phyloP scores from a whole-genome alignment of 2,329 filamentous ascomycete genomes.

The Torrubiella hemipterigena region DNA sequence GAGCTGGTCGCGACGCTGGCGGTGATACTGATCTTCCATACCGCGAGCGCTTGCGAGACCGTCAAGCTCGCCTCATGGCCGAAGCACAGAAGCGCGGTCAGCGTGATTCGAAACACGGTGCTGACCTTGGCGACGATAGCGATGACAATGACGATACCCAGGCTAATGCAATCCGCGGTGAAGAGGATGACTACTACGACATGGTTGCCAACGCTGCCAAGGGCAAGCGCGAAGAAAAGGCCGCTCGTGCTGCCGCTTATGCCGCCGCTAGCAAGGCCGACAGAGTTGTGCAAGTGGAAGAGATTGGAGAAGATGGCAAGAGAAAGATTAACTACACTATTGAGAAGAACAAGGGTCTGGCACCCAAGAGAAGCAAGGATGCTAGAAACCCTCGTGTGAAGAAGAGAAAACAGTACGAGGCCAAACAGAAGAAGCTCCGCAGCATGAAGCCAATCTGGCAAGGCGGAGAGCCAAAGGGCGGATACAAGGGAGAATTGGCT shows the following conservation, averaged over 20 bases:
- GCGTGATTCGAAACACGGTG: constrained; percentile 47
- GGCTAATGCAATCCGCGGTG: constrained; percentile 38
- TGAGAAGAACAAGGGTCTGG: constrained; percentile 93
- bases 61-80: constrained; percentile 75
- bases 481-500: constrained; percentile 83
- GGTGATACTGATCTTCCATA: constrained; percentile 79
- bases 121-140: constrained; percentile 56
- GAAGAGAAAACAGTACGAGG: constrained; percentile 93
- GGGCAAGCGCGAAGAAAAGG: constrained; percentile 64
- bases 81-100: constrained; percentile 77
- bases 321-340: constrained; percentile 88
- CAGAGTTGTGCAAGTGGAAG: constrained; percentile 51
- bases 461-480: constrained; percentile 70
- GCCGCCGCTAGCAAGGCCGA: constrained; percentile 52
- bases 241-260: constrained; percentile 40
- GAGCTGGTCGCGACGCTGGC: constrained; percentile 59
- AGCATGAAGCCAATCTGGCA: constrained; percentile 80
- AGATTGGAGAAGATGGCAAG: constrained; percentile 73
- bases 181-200: constrained; percentile 77
- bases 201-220: constrained; percentile 61
- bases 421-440: constrained; percentile 93
- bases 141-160: constrained; percentile 52
- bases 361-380: constrained; percentile 85
- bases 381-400: constrained; percentile 91
- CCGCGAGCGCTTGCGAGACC: constrained; percentile 76